Evolutionary conservation across 352 stramenopile genomes (phyloP).

Genomic region (Pythium periplocum): DNA sequence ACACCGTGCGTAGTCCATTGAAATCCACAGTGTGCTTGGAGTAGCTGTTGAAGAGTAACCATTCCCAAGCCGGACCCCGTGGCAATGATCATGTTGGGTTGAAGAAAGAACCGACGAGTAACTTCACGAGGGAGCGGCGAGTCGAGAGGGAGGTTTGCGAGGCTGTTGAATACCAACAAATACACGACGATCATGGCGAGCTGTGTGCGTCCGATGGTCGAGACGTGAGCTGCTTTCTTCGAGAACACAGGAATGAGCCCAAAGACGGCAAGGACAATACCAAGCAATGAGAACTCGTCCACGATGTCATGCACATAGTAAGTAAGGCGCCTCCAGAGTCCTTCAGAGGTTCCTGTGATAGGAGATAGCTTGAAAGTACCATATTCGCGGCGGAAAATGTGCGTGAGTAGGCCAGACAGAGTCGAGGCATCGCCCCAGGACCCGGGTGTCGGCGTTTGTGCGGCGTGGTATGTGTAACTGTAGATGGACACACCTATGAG

Average conservation of each 20-base stretch:
- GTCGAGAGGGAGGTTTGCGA: slow-evolving; percentile 90
- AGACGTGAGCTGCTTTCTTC: no score
- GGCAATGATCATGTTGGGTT: slow-evolving; percentile 87
- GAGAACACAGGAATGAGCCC: slow-evolving; percentile 4
- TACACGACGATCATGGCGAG: slow-evolving; percentile 68
- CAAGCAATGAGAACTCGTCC: slow-evolving; percentile 22
- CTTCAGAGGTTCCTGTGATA: slow-evolving; percentile 28
- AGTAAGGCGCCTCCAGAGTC: slow-evolving; percentile 16
- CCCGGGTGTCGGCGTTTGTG: slow-evolving; percentile 33
- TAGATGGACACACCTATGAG: slow-evolving; percentile 28
- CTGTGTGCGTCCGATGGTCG: slow-evolving; percentile 17
- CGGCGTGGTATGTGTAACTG: slow-evolving; percentile 22
- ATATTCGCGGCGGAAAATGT: slow-evolving; percentile 88
- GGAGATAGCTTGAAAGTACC: slow-evolving; percentile 89
- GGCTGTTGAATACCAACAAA: slow-evolving; percentile 86
- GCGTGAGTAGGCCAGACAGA: slow-evolving; percentile 46
- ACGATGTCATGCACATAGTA: slow-evolving; percentile 25
- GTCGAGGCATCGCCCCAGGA: slow-evolving; percentile 90
- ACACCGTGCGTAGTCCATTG: no score
- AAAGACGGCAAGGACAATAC: slow-evolving; percentile 15
- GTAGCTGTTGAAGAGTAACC: slow-evolving; percentile 3
- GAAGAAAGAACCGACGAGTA: slow-evolving; percentile 86
- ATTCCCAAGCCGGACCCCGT: slow-evolving; percentile 78
- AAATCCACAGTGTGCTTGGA: no score
- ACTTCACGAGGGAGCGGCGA: slow-evolving; percentile 85